Percentiles rank a stretch among this genome's conserved stretches.
phyloP scores from a whole-genome alignment of 805 yeast genomes.

The Suhomyces kilbournensis region DNA sequence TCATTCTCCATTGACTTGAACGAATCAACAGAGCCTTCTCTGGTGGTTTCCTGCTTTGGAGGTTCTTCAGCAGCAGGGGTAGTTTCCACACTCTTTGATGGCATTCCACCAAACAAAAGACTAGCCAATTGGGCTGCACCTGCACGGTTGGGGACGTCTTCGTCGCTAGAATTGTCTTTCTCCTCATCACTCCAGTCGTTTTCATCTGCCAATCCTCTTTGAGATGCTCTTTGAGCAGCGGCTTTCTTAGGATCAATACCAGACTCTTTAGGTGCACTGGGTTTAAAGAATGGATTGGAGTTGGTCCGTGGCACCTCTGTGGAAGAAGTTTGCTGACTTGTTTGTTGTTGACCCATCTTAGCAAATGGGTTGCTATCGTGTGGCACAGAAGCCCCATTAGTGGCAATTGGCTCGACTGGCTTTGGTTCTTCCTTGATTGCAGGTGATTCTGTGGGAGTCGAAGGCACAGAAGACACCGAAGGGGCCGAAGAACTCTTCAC shows the following conservation, averaged over 20 bases:
- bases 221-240: conserved; percentile 70
- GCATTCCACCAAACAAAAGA: conserved; percentile 51
- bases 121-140: conserved; percentile 59
- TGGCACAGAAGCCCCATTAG: conserved; percentile 8
- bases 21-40: conserved; percentile 7
- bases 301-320: conserved; percentile 14
- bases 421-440: conserved; percentile 4
- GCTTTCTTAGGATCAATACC: conserved; percentile 55
- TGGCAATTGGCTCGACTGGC: conserved; percentile 9
- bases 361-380: conserved; percentile 53
- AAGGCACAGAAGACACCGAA: conserved; percentile 5
- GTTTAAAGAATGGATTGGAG: conserved; percentile 62
- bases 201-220: conserved; percentile 50
- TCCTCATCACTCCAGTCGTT: conserved; percentile 49
- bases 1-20: conserved; percentile 8
- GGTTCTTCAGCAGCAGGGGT: background rate
- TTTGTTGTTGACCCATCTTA: conserved; percentile 20
- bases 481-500: conserved; percentile 2
- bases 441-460: background rate
- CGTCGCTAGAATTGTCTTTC: conserved; percentile 45
- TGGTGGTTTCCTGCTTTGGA: background rate
- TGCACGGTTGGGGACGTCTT: conserved; percentile 45
- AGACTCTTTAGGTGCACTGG: conserved; percentile 21
- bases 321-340: conserved; percentile 1
- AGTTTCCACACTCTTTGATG: conserved; percentile 9